Evolutionary conservation across 768 basidiomycete species (phyloP).

Genomic region (Boletus insuetus): DNA sequence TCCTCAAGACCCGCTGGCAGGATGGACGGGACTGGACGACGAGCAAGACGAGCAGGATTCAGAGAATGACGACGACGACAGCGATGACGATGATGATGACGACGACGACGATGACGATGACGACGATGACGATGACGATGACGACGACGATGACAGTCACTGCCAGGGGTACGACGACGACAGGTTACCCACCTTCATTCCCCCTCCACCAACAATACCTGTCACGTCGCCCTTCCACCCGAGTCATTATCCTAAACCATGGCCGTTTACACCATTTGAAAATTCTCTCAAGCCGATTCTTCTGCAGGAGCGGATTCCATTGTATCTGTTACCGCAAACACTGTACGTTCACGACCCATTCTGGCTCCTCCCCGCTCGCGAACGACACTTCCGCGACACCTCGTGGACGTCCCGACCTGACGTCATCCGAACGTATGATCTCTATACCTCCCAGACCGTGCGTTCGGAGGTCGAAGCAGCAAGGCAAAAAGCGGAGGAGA

Average conservation of each 20-base stretch:
- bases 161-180: no score
- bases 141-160: no score
- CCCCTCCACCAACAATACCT: conserved; percentile 4
- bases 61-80: no score
- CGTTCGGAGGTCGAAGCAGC: conserved; percentile 1
- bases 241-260: conserved; percentile 37
- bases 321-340: conserved; percentile 38
- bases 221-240: conserved; percentile 30
- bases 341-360: conserved; percentile 46
- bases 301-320: conserved; percentile 36
- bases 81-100: no score
- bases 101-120: no score
- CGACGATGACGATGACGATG: no score
- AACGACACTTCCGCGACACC: neutral
- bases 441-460: conserved; percentile 10
- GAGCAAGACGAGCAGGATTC: no score
- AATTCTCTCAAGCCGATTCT: conserved; percentile 10
- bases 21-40: no score
- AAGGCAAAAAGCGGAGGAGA: conserved; percentile 5
- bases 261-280: conserved; percentile 40
- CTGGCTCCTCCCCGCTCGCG: conserved; percentile 28
- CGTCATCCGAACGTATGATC: conserved; percentile 30
- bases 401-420: conserved; percentile 33
- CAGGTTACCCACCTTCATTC: neutral
- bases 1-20: no score